phyloP scores from a whole-genome alignment of 2,329 filamentous ascomycete genomes.

The Talaromyces piceae region DNA sequence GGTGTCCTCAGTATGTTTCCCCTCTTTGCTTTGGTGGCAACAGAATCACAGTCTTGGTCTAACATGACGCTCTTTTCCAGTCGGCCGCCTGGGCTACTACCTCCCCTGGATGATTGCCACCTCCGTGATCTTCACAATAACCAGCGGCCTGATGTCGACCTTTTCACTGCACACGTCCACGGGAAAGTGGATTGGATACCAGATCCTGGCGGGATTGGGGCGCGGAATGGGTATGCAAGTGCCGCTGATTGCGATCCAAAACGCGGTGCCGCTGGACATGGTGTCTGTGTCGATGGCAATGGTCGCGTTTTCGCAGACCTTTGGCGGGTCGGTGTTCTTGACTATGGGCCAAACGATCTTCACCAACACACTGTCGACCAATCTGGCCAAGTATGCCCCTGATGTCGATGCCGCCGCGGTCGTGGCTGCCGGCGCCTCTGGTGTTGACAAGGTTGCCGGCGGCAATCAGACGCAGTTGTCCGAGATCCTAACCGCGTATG shows the following conservation, averaged over 20 bases:
- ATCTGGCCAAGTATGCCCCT: slow-evolving; percentile 22
- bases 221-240: slow-evolving; percentile 24
- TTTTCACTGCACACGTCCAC: slow-evolving; percentile 18
- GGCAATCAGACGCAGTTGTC: neutral
- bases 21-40: slow-evolving; percentile 12
- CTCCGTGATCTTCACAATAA: slow-evolving; percentile 19
- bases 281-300: slow-evolving; percentile 29
- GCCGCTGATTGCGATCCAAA: slow-evolving; percentile 29
- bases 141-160: slow-evolving; percentile 24
- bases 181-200: slow-evolving; percentile 19
- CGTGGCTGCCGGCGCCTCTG: slow-evolving; percentile 28
- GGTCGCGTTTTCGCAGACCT: slow-evolving; percentile 30
- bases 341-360: slow-evolving; percentile 33
- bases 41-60: neutral
- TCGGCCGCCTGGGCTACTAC: slow-evolving; percentile 17
- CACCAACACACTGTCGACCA: slow-evolving; percentile 24
- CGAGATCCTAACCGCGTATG: slow-evolving; percentile 5
- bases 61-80: slow-evolving; percentile 15
- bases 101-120: slow-evolving; percentile 20
- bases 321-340: slow-evolving; percentile 32
- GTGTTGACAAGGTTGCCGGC: slow-evolving; percentile 23
- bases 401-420: slow-evolving; percentile 22
- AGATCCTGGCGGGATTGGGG: slow-evolving; percentile 19
- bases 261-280: slow-evolving; percentile 23
- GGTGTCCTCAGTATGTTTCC: slow-evolving; percentile 25